Evolutionary conservation across 177 flowering plant genomes (phyloP), one percentile per base, ranked within the genome.

Genomic region (Telopea speciosissima): DNA sequence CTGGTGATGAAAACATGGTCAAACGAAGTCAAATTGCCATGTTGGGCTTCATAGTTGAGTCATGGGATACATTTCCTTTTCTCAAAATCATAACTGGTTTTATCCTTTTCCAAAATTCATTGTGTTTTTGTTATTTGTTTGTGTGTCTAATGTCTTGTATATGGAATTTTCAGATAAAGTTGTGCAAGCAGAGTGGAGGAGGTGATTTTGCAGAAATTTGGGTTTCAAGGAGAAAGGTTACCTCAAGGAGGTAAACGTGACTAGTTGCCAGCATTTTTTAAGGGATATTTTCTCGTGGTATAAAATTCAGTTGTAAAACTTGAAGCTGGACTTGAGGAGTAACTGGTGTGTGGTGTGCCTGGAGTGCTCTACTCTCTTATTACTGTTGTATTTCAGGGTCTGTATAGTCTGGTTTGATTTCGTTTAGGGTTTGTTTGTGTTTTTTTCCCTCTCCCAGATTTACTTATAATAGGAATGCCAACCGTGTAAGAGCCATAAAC

Each of bases 171-270:
- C 81, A 82, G 87, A 80, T 42, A 82, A 73, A 73, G 76, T 71
- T 44, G 66, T 68, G 40, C 86, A 84, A 69, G 77, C 79, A 58
- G 88, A 74, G 70, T 85, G 88, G 88, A 78, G 75, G 73, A 81
- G 88, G 79, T 84, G 78, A 83, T 28, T 68, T 19, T 62, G 16
- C 7, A 13, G 62, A 49, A 65, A 40, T 56, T 19, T 12, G n/a
- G 24, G 8, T 70, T 28, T 33, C 58, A 49, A 24, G 62, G 11
- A 31, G 62, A 33, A 33, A 33, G 40, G 31, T 28, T 13, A 42
- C 65, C 45, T 69, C 8, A n/a, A 62, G 62, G 66, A 68, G 73
- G 61, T 17, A 49, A n/a, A 33, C 54, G 70, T 62, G 68, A 69
- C 45, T 64, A n/a, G n/a, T n/a, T n/a, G n/a, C n/a, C n/a, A n/a